Conservation (phyloP, 2,329 filamentous ascomycete species). For the Thielaviopsis punctulata region DNA sequence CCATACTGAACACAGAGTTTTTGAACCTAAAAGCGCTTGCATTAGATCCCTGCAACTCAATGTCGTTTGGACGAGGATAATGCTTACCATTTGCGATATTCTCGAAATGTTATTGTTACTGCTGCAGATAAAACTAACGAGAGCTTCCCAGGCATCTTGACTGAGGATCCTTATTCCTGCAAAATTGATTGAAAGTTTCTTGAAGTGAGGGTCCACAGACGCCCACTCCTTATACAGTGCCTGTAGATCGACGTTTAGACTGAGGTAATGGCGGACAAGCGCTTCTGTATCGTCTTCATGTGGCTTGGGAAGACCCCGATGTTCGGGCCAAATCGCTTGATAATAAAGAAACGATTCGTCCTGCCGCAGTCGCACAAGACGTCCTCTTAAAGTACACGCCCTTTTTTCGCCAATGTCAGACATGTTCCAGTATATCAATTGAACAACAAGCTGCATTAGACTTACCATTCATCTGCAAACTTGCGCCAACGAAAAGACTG, state of each 20-base stretch:
- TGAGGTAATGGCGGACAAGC: conserved; percentile 73
- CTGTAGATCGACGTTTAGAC: conserved; percentile 59
- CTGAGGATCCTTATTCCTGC: conserved; percentile 80
- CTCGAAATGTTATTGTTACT: conserved; percentile 96
- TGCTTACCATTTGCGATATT: conserved; percentile 76
- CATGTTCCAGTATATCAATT: background rate
- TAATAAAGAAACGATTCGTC: conserved; percentile 67
- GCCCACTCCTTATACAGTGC: conserved; percentile 80
- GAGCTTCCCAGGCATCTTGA: conserved; percentile 90
- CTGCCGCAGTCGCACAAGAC: conserved; percentile 72
- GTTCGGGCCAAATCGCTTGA: conserved; percentile 43
- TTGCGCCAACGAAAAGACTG: conserved; percentile 96
- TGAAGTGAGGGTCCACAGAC: conserved; percentile 69
- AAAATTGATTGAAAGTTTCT: conserved; percentile 70
- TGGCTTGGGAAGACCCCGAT: conserved; percentile 11
- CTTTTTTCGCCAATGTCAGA: conserved; percentile 21
- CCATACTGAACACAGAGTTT: conserved; percentile 84
- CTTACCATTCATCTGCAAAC: conserved; percentile 65
- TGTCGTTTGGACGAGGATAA: background rate
- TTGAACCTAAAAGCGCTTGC: conserved; percentile 37
- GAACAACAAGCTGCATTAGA: conserved; percentile 1
- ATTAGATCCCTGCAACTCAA: conserved; percentile 4
- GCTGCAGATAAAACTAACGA: conserved; percentile 92
- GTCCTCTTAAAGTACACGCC: conserved; percentile 71
- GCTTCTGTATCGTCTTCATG: conserved; percentile 48